Percentiles rank a stretch among this genome's conserved stretches.
These are phyloP conservation scores for Acrocalymma vagum DNA, from an alignment of 2,329 filamentous ascomycete species.

Conservation along the genomic window DNA sequence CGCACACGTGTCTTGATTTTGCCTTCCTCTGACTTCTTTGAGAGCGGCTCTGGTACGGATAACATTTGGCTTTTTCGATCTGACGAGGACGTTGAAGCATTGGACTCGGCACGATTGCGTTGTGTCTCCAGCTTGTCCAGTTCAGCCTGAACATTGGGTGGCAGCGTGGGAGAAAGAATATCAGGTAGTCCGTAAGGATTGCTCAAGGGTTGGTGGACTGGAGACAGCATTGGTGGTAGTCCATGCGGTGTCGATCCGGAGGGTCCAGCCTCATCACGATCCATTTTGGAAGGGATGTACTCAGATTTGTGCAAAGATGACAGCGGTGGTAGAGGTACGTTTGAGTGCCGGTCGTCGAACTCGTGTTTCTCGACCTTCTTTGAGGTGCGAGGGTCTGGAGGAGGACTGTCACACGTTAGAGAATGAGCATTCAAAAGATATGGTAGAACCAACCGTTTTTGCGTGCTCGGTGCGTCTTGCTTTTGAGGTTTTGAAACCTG, in stretches of 20 bases:
- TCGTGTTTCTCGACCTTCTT: conserved; percentile 25
- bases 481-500: conserved; percentile 22
- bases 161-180: conserved; percentile 66
- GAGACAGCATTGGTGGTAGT: conserved; percentile 46
- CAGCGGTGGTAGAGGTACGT: conserved; percentile 17
- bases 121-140: conserved; percentile 54
- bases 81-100: conserved; percentile 44
- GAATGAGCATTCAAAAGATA: background rate
- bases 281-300: conserved; percentile 45
- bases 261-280: conserved; percentile 32
- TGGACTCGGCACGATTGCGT: conserved; percentile 43
- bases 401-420: conserved; percentile 30
- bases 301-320: conserved; percentile 45
- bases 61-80: conserved; percentile 38
- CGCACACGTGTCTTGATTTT: conserved; percentile 34
- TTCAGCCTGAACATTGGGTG: conserved; percentile 63
- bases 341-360: conserved; percentile 15
- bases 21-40: conserved; percentile 27
- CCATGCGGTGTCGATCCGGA: conserved; percentile 47
- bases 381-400: conserved; percentile 21
- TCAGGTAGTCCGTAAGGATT: conserved; percentile 56
- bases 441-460: conserved; percentile 26
- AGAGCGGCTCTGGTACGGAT: conserved; percentile 25
- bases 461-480: conserved; percentile 16
- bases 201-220: conserved; percentile 52